Percentiles rank a stretch among this genome's conserved stretches.
These are phyloP conservation scores for Wickerhamiella parazyma DNA, from an alignment of 805 yeast genomes.

Conservation along the genomic window DNA sequence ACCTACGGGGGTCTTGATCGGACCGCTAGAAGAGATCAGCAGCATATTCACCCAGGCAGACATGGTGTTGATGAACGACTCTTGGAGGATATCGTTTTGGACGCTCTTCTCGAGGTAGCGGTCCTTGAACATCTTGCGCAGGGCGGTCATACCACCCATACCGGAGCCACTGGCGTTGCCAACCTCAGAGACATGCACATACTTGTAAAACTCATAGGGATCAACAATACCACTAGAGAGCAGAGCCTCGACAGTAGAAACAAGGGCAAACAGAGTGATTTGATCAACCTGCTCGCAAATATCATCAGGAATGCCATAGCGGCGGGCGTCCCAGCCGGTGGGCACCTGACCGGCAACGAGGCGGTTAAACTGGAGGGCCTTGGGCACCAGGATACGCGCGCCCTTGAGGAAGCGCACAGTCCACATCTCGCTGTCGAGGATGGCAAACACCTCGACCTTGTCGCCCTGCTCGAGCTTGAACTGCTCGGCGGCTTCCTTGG, in stretches of 20 bases:
- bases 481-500: conserved; percentile 89
- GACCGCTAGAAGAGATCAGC: conserved; percentile 93
- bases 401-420: conserved; percentile 86
- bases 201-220: conserved; percentile 96
- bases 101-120: conserved; percentile 87
- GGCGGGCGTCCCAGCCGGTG: conserved; percentile 93
- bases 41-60: conserved; percentile 99
- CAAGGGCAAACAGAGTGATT: conserved; percentile 81
- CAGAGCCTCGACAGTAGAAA: conserved; percentile 89
- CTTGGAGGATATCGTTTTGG: conserved; percentile 94
- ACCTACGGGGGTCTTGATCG: conserved; percentile 98
- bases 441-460: conserved; percentile 78
- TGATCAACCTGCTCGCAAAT: conserved; percentile 92
- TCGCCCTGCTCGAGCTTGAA: conserved; percentile 91
- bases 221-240: conserved; percentile 91
- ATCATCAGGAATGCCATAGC: conserved; percentile 92
- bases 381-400: conserved; percentile 81
- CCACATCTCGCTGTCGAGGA: conserved; percentile 82
- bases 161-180: conserved; percentile 99
- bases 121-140: conserved; percentile 95
- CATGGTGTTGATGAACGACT: conserved; percentile 97
- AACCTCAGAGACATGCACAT: conserved; percentile 94
- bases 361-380: conserved; percentile 51
- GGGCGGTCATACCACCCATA: conserved; percentile 98
- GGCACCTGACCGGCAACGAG: conserved; percentile 87